Evolutionary conservation across 2,329 filamentous ascomycete genomes (phyloP), one percentile per base, ranked within the genome.

Genomic region (Colletotrichum eleusines): DNA sequence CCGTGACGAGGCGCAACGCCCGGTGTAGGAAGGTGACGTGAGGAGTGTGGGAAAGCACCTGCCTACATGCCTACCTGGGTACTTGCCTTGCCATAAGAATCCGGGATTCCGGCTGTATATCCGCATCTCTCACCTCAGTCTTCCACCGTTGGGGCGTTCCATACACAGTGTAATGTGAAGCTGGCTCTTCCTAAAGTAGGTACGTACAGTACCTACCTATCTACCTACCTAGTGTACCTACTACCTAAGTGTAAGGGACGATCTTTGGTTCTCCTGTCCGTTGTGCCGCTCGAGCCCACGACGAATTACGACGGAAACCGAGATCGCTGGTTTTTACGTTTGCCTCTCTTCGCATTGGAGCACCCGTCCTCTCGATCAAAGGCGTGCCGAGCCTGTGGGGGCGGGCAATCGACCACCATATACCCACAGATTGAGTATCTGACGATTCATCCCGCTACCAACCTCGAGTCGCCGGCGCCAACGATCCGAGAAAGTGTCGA

Each of bases 191-290:
- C 38, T 58, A 48, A 50, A 4, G 26, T 28, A 50, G 5, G 5
- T 50, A 50, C 11, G 2, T 26, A 7, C 5, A 16, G 50, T 48
- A 58, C 42, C 11, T 38, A 38, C 35, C 33, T 33, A 33, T 9
- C 33, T 33, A 33, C 33, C 33, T 35, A 35, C 33, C 33, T 35
- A 35, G n/a, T 11, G 35, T 38, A 12, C 35, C 9, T 12, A 11
- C 11, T 14, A 11, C 11, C 35, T 38, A 38, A 9, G 35, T 53
- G 33, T 18, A 50, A 18, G 42, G 33, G 31, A 50, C 46, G 62
- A 51, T 66, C 63, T 53, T 58, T 54, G 63, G 67, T 66, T 55
- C 67, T 65, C 38, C 31, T 48, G 55, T 40, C 31, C 31, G 31
- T 40, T 26, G 23, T 62, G 31, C 59, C 31, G 44, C 23, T 38